Conservation (phyloP, 345 rosid species). For the Eucalyptus lansdowneana region DNA sequence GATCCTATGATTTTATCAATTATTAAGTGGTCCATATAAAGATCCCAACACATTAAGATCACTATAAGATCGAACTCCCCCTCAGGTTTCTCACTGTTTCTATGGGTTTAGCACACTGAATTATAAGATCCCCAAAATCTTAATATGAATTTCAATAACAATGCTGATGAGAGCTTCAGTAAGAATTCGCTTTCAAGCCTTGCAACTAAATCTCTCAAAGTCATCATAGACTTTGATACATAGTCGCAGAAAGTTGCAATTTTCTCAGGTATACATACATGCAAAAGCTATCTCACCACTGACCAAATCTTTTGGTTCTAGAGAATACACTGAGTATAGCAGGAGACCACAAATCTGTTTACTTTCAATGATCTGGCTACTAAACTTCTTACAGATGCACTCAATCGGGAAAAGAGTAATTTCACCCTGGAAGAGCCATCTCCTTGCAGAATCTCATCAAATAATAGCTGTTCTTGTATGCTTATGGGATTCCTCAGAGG, state of each 20-base stretch:
- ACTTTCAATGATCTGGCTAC: neutral
- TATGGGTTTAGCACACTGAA: neutral
- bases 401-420: neutral
- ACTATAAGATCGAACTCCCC: neutral
- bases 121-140: neutral
- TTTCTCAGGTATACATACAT: neutral
- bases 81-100: neutral
- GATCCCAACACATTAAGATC: neutral
- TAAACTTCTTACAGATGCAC: neutral
- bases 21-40: neutral
- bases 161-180: neutral
- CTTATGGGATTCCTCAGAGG: neutral
- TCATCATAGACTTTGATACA: neutral
- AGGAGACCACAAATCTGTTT: neutral
- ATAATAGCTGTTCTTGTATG: neutral
- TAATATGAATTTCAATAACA: neutral
- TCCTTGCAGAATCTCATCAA: neutral
- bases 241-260: neutral
- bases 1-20: neutral
- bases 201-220: neutral
- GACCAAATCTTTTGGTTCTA: neutral
- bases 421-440: neutral
- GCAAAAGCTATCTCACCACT: neutral
- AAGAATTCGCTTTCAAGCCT: neutral
- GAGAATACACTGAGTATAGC: neutral